Base-by-base conservation (phyloP, 2,329 filamentous ascomycete genomes). In the Lecanosticta acicola region DNA sequence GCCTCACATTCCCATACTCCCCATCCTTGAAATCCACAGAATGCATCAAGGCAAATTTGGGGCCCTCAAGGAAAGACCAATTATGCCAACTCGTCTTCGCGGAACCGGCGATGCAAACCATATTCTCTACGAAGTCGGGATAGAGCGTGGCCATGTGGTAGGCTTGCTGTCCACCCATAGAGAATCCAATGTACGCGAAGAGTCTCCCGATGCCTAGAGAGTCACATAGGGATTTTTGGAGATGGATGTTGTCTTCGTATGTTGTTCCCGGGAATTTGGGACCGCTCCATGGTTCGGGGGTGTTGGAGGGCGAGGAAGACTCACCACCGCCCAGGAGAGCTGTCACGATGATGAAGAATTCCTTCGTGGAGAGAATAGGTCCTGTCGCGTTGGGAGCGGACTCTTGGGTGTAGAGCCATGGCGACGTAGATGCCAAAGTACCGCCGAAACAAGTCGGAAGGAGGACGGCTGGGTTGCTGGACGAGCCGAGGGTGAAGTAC, bases 401-500 rank as follows among this genome's bases (percentile, higher is more conserved):
- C 0, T 69, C 67, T 3, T 67, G 66, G 3, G 60, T 39, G 37
- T 59, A 56, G 39, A 71, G 63, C 51, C 76, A 78, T 36, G 66
- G 75, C 2, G 74, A 54, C 1, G 77, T 79, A 2, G 62, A 68
- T 21, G 70, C 67, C 14, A 81, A 69, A 7, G 67, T 67, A 18
- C 78, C 77, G 3, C 71, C 69, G 57, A 76, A 80, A 59, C 77
- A 80, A 2, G 76, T 79, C 18, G 73, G 70, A 10, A 80, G 69
- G 11, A 79, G 59, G 13, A 71, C 69, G n/a, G 58, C 60, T 38
- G 71, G 67, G 19, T 59, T 61, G 3, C 59, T 61, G 1, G 64
- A 56, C 7, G 66, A 57, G 51, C 72, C 72, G 57, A 69, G 64
- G 4, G 66, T 67, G 38, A 66, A 66, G 59, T 74, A 75, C 33